These are phyloP conservation scores for Candida maris DNA, from an alignment of 805 yeast species.

Conservation along the genomic window DNA sequence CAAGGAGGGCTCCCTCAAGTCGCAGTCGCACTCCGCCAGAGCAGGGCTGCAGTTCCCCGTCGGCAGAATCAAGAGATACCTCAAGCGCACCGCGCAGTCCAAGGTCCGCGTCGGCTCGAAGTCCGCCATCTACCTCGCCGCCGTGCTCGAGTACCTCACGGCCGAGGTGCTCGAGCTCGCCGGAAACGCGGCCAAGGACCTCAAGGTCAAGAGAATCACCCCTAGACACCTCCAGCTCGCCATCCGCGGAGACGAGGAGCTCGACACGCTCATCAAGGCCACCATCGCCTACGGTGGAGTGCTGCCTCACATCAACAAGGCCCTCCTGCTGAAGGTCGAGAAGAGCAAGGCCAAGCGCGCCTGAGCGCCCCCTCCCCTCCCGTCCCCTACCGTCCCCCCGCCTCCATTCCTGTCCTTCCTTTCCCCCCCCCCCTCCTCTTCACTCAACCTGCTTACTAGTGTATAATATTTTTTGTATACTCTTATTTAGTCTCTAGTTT, in stretches of 20 bases:
- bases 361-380: constrained; percentile 2
- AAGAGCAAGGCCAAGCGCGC: constrained; percentile 39
- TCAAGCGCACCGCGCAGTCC: constrained; percentile 83
- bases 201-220: constrained; percentile 92
- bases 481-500: constrained; percentile 9
- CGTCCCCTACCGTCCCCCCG: neutral
- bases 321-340: constrained; percentile 73
- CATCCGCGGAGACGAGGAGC: constrained; percentile 96
- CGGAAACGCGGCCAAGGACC: constrained; percentile 96
- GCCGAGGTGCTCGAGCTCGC: constrained; percentile 98
- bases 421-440: neutral
- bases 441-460: constrained; percentile 5
- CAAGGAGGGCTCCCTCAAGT: constrained; percentile 49
- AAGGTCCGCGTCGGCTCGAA: constrained; percentile 68
- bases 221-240: constrained; percentile 97
- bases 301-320: constrained; percentile 87
- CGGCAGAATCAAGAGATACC: constrained; percentile 96
- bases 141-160: constrained; percentile 91
- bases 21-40: constrained; percentile 89
- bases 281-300: constrained; percentile 99
- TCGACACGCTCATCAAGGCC: constrained; percentile 88
- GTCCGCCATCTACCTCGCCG: constrained; percentile 90
- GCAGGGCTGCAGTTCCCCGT: constrained; percentile 97
- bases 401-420: neutral
- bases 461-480: constrained; percentile 21